These are phyloP conservation scores for Sequoia sempervirens DNA, from an alignment of 75 land plant species.

Conservation along the genomic window DNA sequence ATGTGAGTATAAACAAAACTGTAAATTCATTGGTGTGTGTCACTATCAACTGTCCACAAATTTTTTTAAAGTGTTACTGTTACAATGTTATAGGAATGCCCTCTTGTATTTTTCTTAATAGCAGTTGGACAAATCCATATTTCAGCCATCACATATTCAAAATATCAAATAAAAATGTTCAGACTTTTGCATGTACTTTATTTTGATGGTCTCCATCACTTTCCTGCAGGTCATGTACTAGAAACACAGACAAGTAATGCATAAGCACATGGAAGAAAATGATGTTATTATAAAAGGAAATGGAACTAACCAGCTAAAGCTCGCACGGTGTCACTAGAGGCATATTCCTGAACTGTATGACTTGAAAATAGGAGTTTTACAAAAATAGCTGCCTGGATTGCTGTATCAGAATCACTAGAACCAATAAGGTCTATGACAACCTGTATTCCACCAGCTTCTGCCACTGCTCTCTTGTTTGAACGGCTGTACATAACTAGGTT, in stretches of 20 bases:
- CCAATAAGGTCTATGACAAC: slow-evolving; percentile 82
- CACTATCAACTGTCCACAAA: not conserved
- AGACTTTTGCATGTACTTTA: not conserved
- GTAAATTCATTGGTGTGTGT: not conserved
- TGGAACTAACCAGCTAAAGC: slow-evolving; percentile 68
- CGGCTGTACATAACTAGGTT: slow-evolving; percentile 94
- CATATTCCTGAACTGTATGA: slow-evolving; percentile 96
- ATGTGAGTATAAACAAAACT: not conserved
- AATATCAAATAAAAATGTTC: not conserved
- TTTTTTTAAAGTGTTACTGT: not conserved
- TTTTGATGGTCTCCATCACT: not conserved
- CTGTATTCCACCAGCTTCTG: slow-evolving; percentile 97
- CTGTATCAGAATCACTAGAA: slow-evolving; percentile 82
- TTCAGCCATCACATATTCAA: not conserved
- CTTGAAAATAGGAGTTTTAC: slow-evolving; percentile 84
- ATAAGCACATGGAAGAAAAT: not conserved
- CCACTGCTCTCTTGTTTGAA: slow-evolving; percentile 96
- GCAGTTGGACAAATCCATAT: not conserved
- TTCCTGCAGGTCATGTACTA: not conserved
- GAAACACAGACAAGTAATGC: not conserved
- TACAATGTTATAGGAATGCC: not conserved
- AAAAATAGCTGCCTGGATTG: slow-evolving; percentile 88
- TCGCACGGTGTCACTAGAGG: slow-evolving; percentile 90
- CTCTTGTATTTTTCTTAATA: not conserved
- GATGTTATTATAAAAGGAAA: not conserved